phyloP scores from a whole-genome alignment of 805 yeast genomes.

The Metschnikowia gelsemii region DNA sequence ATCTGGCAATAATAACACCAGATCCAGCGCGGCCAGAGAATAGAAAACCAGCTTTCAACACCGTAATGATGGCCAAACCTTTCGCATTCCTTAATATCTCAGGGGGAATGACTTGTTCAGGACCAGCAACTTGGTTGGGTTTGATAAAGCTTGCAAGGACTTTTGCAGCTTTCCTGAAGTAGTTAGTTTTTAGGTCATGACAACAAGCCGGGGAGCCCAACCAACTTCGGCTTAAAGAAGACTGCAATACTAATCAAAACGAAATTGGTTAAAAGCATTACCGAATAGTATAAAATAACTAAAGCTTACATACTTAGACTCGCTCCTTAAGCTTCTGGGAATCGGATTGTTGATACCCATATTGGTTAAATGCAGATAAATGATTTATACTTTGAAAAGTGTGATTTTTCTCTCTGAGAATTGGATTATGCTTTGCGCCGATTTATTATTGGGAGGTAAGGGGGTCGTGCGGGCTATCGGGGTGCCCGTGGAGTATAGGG shows the following conservation, averaged over 20 bases:
- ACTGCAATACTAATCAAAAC: background rate
- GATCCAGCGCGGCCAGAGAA: constrained; percentile 98
- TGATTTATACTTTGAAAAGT: background rate
- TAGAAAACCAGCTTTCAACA: constrained; percentile 93
- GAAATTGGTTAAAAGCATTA: no score
- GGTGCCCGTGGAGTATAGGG: constrained; percentile 7
- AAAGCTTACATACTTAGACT: constrained; percentile 63
- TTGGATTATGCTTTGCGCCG: background rate
- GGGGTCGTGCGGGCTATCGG: constrained; percentile 1
- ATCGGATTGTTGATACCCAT: constrained; percentile 85
- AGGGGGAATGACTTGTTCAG: constrained; percentile 87
- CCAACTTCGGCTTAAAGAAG: background rate
- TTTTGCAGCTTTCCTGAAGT: constrained; percentile 81
- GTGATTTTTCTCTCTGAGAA: background rate
- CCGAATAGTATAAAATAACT: background rate
- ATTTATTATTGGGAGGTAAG: constrained; percentile 1
- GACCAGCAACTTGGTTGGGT: constrained; percentile 91
- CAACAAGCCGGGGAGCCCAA: background rate
- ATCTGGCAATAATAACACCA: constrained; percentile 89
- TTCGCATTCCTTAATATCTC: constrained; percentile 82
- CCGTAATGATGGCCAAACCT: constrained; percentile 89
- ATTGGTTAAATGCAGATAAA: background rate
- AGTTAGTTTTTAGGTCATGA: constrained; percentile 6
- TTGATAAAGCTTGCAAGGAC: constrained; percentile 85
- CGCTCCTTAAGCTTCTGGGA: constrained; percentile 85